A percentile compares a stretch with the other conserved stretches of the same genome.
These are phyloP conservation scores for Taxillus chinensis DNA, from an alignment of 164 flowering plant genomes.

Conservation along the genomic window DNA sequence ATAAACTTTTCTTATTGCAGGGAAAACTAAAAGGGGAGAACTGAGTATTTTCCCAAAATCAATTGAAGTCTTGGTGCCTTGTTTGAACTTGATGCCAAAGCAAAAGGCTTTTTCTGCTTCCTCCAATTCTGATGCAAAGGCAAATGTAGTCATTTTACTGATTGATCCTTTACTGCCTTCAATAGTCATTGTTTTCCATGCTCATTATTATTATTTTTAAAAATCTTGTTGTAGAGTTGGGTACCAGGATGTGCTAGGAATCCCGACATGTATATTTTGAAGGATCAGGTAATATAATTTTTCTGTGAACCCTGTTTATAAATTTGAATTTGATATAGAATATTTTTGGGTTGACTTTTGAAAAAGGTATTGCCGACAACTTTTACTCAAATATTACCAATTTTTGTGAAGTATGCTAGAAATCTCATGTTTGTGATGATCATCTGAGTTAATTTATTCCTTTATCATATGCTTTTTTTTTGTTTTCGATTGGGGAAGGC, in stretches of 20 bases:
- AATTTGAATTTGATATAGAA: too few relatives aligned
- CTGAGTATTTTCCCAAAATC: constrained; percentile 76
- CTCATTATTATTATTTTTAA: neutral
- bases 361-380: too few relatives aligned
- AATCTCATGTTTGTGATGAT: too few relatives aligned
- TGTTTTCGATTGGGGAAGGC: too few relatives aligned
- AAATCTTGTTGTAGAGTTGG: constrained; percentile 47
- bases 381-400: too few relatives aligned
- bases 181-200: neutral
- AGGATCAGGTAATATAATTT: constrained; percentile 64
- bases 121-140: constrained; percentile 37
- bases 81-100: constrained; percentile 96
- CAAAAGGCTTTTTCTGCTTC: constrained; percentile 42
- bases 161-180: neutral
- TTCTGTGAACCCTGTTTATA: too few relatives aligned
- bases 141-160: constrained; percentile 7
- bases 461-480: too few relatives aligned
- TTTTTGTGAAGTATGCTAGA: too few relatives aligned
- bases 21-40: constrained; percentile 88
- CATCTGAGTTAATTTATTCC: too few relatives aligned
- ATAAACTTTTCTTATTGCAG: constrained; percentile 20
- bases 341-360: too few relatives aligned
- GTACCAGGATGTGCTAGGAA: constrained; percentile 72
- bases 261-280: constrained; percentile 67
- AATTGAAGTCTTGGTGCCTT: constrained; percentile 63